Conservation (phyloP, 495 filamentous ascomycete genomes). For the Aspergillus funiculosus region DNA sequence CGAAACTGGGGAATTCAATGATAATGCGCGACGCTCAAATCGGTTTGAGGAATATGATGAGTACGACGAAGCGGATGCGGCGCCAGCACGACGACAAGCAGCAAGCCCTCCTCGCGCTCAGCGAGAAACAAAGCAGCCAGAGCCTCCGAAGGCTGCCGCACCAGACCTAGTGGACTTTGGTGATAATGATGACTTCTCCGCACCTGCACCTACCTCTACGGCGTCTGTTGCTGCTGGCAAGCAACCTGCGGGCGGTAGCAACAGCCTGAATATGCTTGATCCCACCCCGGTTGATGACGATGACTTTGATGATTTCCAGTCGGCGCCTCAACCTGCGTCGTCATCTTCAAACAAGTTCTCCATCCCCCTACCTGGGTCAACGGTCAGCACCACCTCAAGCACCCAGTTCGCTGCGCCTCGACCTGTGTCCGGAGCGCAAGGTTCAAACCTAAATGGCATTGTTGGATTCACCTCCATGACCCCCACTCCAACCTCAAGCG, state of each 20-base stretch:
- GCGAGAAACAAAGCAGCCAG: slow-evolving; percentile 51
- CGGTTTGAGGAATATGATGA: slow-evolving; percentile 97
- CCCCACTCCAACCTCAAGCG: slow-evolving; percentile 51
- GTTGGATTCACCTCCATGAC: slow-evolving; percentile 77
- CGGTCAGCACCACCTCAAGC: slow-evolving; percentile 56
- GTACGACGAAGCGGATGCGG: slow-evolving; percentile 69
- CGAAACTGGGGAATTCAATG: slow-evolving; percentile 61
- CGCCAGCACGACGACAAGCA: slow-evolving; percentile 42
- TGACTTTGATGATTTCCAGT: slow-evolving; percentile 97
- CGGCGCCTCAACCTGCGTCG: slow-evolving; percentile 60
- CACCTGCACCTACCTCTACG: slow-evolving; percentile 20
- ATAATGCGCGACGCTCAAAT: slow-evolving; percentile 57
- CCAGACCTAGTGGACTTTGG: slow-evolving; percentile 81
- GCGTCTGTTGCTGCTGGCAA: slow-evolving; percentile 46
- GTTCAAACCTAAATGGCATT: slow-evolving; percentile 70
- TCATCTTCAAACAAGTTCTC: slow-evolving; percentile 41
- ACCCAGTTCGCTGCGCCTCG: slow-evolving; percentile 76
- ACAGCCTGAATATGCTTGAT: slow-evolving; percentile 53
- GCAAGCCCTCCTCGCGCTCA: slow-evolving; percentile 35
- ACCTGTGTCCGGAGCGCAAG: slow-evolving; percentile 74
- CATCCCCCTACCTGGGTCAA: slow-evolving; percentile 50
- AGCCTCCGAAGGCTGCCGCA: slow-evolving; percentile 74
- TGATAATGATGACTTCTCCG: slow-evolving; percentile 57
- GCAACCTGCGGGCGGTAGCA: slow-evolving; percentile 40
- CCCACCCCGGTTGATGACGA: slow-evolving; percentile 64